Evolutionary conservation across 2,329 filamentous ascomycete species (phyloP).

Genomic region (Arthrobotrys musiformis): DNA sequence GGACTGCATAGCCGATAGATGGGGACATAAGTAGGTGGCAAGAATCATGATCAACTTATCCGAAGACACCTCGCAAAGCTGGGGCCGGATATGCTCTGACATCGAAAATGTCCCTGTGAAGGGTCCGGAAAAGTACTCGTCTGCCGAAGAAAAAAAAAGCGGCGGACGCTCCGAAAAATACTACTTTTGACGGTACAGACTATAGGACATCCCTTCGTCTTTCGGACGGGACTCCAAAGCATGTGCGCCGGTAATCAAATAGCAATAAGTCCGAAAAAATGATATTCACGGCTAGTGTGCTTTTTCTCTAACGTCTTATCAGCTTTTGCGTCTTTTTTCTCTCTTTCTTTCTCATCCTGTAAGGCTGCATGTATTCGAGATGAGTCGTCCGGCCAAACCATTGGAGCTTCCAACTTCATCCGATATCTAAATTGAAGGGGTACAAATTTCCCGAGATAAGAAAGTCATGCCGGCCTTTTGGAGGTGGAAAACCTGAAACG

Average conservation of each 20-base stretch:
- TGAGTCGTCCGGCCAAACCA: not conserved
- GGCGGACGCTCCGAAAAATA: slow-evolving; percentile 6
- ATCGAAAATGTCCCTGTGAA: not conserved
- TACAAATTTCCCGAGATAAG: slow-evolving; percentile 54
- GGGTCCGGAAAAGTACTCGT: slow-evolving; percentile 35
- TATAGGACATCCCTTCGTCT: too few species aligned
- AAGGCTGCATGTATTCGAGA: slow-evolving; percentile 5
- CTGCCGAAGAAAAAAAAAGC: slow-evolving; percentile 18
- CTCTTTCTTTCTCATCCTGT: slow-evolving; percentile 5
- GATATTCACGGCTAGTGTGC: slow-evolving; percentile 4
- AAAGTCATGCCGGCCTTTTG: slow-evolving; percentile 29
- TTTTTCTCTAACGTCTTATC: slow-evolving; percentile 25
- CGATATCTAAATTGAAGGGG: slow-evolving; percentile 46
- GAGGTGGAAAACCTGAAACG: slow-evolving; percentile 30
- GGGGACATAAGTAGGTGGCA: not conserved
- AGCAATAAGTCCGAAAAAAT: slow-evolving; percentile 20
- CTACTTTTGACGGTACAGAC: not conserved
- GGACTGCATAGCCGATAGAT: slow-evolving; percentile 30
- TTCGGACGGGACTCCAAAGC: slow-evolving; percentile 11
- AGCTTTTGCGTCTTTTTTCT: slow-evolving; percentile 31
- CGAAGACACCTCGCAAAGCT: slow-evolving; percentile 11
- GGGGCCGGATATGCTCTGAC: slow-evolving; percentile 44
- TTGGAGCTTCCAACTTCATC: slow-evolving; percentile 46
- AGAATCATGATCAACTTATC: slow-evolving; percentile 38
- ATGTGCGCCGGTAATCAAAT: slow-evolving; percentile 23